A percentile compares a stretch with the other conserved stretches of the same genome.
Conservation (phyloP, 139 green algal species). For the Dunaliella primolecta region DNA sequence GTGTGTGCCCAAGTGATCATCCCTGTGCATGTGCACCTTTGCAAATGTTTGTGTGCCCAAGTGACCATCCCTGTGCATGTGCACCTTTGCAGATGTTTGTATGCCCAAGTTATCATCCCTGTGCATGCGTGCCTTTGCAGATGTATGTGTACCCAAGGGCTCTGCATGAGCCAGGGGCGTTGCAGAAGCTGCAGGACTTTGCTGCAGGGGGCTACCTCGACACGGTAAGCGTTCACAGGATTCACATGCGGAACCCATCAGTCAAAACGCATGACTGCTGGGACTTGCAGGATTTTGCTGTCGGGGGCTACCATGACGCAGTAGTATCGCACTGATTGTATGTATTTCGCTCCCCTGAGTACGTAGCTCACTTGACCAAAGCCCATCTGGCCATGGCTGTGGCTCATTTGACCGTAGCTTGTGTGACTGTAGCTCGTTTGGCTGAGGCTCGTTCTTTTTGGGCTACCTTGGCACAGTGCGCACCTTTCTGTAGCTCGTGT, state of each 20-base stretch:
- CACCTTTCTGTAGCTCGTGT: too few relatives aligned
- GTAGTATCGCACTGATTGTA: too few relatives aligned
- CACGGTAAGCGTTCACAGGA: too few relatives aligned
- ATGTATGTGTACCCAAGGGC: neutral
- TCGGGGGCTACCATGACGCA: neutral
- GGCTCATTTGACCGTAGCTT: too few relatives aligned
- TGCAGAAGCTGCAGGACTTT: neutral
- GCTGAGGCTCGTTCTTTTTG: too few relatives aligned
- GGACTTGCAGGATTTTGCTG: neutral
- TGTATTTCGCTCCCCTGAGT: too few relatives aligned
- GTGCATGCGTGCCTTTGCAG: neutral
- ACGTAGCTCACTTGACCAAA: too few relatives aligned
- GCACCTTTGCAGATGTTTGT: neutral
- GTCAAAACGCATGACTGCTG: too few relatives aligned
- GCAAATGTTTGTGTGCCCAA: neutral
- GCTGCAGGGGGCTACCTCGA: neutral
- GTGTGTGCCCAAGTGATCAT: neutral
- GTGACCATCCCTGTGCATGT: neutral
- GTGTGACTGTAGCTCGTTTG: too few relatives aligned
- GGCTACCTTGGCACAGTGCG: too few relatives aligned
- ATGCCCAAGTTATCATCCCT: neutral
- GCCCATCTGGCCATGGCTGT: too few relatives aligned
- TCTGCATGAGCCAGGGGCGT: neutral
- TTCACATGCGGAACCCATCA: too few relatives aligned
- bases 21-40: neutral